A percentile compares a stretch with the other conserved stretches of the same genome.
Conservation (phyloP, 2,329 filamentous ascomycete genomes). For the Nigrospora sphaerica region DNA sequence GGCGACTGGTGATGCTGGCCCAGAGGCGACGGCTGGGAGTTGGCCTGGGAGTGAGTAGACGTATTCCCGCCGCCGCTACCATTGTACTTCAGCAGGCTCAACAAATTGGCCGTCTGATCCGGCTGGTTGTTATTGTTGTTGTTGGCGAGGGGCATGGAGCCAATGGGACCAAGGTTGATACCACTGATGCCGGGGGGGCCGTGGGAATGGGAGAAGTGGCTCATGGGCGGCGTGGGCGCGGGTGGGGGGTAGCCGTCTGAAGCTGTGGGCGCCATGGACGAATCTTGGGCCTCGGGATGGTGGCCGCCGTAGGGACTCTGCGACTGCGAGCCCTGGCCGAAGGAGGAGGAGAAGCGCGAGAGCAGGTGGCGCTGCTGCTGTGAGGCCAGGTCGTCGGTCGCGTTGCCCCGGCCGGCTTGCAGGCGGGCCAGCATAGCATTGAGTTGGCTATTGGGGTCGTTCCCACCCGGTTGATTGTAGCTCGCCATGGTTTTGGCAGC, state of each 20-base stretch:
- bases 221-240: conserved; percentile 37
- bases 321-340: conserved; percentile 16
- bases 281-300: conserved; percentile 15
- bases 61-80: conserved; percentile 20
- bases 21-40: conserved; percentile 15
- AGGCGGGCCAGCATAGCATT: conserved; percentile 33
- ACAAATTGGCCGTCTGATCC: conserved; percentile 47
- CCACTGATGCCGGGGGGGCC: conserved; percentile 28
- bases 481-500: conserved; percentile 20
- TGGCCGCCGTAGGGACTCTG: conserved; percentile 17
- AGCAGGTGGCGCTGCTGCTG: conserved; percentile 18
- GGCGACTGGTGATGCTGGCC: conserved; percentile 8
- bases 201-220: conserved; percentile 29
- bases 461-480: conserved; percentile 23
- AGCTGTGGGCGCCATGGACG: conserved; percentile 13
- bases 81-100: conserved; percentile 57
- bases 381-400: conserved; percentile 9
- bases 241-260: conserved; percentile 28
- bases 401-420: conserved; percentile 8
- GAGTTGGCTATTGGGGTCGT: conserved; percentile 25
- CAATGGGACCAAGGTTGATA: conserved; percentile 37
- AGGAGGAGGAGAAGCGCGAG: conserved; percentile 18
- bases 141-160: conserved; percentile 20
- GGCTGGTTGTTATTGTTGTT: conserved; percentile 9
- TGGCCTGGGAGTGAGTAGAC: conserved; percentile 20